Evolutionary conservation across 1,139 yeast species (phyloP).

Genomic region (Scheffersomyces segobiensis): DNA sequence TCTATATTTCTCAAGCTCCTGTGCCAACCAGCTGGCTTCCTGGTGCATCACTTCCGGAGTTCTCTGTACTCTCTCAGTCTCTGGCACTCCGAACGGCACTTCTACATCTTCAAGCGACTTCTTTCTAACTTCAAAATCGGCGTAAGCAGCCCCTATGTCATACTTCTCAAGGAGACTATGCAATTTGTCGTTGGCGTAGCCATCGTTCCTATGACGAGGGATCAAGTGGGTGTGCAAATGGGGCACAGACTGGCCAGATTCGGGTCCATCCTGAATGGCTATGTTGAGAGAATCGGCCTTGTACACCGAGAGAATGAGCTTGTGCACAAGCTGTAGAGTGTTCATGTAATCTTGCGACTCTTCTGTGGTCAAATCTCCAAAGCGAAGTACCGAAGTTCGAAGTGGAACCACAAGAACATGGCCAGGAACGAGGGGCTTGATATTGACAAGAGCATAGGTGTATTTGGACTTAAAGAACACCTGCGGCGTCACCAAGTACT

Average conservation of each 20-base stretch:
- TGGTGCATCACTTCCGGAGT: constrained; percentile 58
- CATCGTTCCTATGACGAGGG: constrained; percentile 69
- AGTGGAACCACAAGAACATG: constrained; percentile 86
- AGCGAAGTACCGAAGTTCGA: constrained; percentile 55
- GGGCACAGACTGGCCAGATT: constrained; percentile 92
- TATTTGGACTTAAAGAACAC: constrained; percentile 57
- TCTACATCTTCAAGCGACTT: constrained; percentile 13
- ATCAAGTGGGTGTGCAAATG: constrained; percentile 92
- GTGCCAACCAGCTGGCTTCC: constrained; percentile 58
- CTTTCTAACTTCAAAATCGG: constrained; percentile 33
- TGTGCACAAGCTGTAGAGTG: constrained; percentile 71
- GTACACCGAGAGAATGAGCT: constrained; percentile 62
- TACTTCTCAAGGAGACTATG: constrained; percentile 58
- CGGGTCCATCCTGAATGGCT: constrained; percentile 94
- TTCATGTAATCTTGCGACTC: constrained; percentile 79
- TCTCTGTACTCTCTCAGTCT: constrained; percentile 51
- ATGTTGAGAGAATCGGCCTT: constrained; percentile 81
- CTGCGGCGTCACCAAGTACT: constrained; percentile 62
- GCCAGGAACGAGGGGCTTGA: constrained; percentile 89
- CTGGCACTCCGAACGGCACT: constrained; percentile 15
- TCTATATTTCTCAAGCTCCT: constrained; percentile 32
- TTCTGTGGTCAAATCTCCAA: constrained; percentile 66
- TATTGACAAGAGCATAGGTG: constrained; percentile 81
- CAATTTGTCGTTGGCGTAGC: constrained; percentile 65
- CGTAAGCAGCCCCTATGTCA: constrained; percentile 33